Evolutionary conservation across 106 monocot species (phyloP).

Genomic region (Dioscorea dumetorum): DNA sequence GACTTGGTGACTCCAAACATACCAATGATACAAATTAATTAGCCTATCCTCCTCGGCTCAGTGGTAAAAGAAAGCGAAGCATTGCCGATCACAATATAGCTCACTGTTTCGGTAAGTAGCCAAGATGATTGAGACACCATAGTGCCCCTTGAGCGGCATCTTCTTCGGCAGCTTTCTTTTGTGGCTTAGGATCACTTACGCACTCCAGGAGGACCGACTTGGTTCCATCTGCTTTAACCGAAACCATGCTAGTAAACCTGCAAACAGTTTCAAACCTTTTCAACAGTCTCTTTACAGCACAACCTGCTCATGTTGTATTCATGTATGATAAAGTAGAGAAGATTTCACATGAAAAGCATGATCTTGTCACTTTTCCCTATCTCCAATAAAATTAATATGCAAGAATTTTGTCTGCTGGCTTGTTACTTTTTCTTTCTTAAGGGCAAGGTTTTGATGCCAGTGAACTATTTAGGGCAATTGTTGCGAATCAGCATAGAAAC

Average conservation of each 20-base stretch:
- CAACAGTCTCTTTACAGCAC: neutral
- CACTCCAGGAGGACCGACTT: conserved; percentile 44
- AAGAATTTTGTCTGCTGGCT: neutral
- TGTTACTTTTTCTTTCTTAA: neutral
- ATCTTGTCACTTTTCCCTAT: too few relatives aligned
- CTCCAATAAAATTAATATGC: neutral
- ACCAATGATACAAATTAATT: too few relatives aligned
- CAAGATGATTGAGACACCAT: conserved; percentile 65
- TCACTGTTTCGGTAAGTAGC: conserved; percentile 11
- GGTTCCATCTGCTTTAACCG: conserved; percentile 25
- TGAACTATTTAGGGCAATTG: neutral
- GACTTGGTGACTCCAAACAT: too few relatives aligned
- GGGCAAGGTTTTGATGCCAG: neutral
- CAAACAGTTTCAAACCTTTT: neutral
- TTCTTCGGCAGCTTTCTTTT: conserved; percentile 75
- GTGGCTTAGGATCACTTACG: conserved; percentile 41
- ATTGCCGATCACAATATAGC: neutral
- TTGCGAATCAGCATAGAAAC: neutral
- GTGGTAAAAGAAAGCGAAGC: too few relatives aligned
- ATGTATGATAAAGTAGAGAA: neutral
- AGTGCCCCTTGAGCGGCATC: conserved; percentile 81
- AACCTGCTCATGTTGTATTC: neutral
- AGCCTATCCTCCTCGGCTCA: too few relatives aligned
- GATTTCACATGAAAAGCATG: too few relatives aligned
- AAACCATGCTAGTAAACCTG: conserved; percentile 76